A percentile compares a stretch with the other conserved stretches of the same genome.
phyloP scores from a whole-genome alignment of 306 rosid species.

The Alnus glutinosa region DNA sequence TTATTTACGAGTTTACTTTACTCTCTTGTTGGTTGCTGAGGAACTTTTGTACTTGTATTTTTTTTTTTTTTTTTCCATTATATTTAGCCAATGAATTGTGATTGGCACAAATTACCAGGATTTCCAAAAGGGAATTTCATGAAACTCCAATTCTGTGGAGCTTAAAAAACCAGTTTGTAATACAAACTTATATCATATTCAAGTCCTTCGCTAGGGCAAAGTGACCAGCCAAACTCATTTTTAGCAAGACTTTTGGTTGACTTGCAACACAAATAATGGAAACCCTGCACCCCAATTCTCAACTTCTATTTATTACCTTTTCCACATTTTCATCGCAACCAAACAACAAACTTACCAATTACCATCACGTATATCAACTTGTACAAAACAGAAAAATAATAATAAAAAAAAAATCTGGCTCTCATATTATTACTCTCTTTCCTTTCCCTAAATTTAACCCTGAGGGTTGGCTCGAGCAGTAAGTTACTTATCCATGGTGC shows the following conservation, averaged over 20 bases:
- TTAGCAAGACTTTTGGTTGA: background rate
- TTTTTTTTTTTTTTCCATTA: background rate
- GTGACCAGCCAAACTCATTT: background rate
- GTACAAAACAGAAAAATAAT: background rate
- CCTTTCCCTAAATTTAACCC: no score
- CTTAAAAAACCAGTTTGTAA: background rate
- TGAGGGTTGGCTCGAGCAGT: no score
- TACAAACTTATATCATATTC: background rate
- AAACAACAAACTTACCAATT: background rate
- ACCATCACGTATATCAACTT: background rate
- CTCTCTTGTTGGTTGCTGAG: background rate
- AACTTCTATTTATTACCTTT: background rate
- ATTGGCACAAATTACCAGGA: background rate
- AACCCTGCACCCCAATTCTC: background rate
- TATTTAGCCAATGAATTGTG: background rate
- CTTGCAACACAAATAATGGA: background rate
- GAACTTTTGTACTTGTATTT: background rate
- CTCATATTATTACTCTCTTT: background rate
- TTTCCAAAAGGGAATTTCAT: background rate
- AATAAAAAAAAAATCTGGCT: background rate
- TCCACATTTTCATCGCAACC: background rate
- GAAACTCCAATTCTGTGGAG: background rate
- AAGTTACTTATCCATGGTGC: no score
- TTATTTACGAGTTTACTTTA: conserved; percentile 1
- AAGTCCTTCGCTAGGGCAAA: background rate